Percentiles rank a stretch among this genome's conserved stretches.
Conservation (phyloP, 2,329 filamentous ascomycete genomes). For the Beauveria australis region DNA sequence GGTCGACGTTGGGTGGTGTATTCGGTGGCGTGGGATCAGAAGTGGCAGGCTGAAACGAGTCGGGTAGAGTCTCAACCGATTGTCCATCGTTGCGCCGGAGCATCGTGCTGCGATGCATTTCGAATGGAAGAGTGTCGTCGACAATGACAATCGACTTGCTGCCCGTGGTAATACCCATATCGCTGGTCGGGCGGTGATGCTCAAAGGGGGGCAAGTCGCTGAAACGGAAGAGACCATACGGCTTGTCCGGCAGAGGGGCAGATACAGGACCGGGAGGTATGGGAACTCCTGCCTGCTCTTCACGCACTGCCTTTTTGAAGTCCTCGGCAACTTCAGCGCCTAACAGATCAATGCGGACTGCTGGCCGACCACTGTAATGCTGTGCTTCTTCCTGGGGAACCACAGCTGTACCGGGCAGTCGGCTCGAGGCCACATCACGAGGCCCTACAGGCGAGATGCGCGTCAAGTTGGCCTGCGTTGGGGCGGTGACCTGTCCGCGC, state of each 20-base stretch:
- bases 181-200: slow-evolving; percentile 37
- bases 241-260: slow-evolving; percentile 28
- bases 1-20: slow-evolving; percentile 43
- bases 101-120: slow-evolving; percentile 45
- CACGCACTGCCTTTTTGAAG: slow-evolving; percentile 66
- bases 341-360: slow-evolving; percentile 70
- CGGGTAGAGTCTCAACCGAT: slow-evolving; percentile 46
- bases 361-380: slow-evolving; percentile 36
- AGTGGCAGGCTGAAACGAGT: slow-evolving; percentile 39
- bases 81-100: slow-evolving; percentile 34
- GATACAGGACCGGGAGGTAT: slow-evolving; percentile 18
- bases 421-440: slow-evolving; percentile 47
- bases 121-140: slow-evolving; percentile 52
- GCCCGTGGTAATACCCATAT: slow-evolving; percentile 60
- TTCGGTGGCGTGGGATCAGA: slow-evolving; percentile 52
- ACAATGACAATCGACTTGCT: slow-evolving; percentile 89
- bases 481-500: slow-evolving; percentile 34
- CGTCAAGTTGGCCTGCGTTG: slow-evolving; percentile 39
- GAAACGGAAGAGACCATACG: slow-evolving; percentile 32
- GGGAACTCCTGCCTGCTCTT: slow-evolving; percentile 36
- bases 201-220: slow-evolving; percentile 25
- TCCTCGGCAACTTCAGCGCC: slow-evolving; percentile 72
- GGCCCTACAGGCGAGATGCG: slow-evolving; percentile 41
- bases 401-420: slow-evolving; percentile 50
- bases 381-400: slow-evolving; percentile 46